Evolutionary conservation across 2,329 filamentous ascomycete genomes (phyloP), one percentile per base, ranked within the genome.

Genomic region (Botrytis paeoniae): DNA sequence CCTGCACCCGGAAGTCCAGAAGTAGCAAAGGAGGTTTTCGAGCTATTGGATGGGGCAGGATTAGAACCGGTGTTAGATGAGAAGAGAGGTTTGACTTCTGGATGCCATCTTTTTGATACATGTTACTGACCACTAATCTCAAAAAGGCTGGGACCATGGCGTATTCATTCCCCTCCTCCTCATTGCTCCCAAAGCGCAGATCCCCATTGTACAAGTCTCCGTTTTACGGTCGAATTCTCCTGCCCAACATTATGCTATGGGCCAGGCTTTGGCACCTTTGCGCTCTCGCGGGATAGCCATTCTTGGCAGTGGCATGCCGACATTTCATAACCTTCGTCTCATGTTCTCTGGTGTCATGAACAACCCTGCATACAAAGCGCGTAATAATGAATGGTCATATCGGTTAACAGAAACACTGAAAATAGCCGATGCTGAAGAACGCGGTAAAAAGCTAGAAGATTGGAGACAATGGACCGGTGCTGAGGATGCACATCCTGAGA

Each of bases 161-260:
- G 91, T 94, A 37, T 94, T 91, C 85, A 57, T 79, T 39, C 78
- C 78, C 6, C 76, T 79, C 73, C 65, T 76, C 5, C 71, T 79
- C 22, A 78, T 78, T 41, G 75, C 76, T 16, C 78, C 78, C 37
- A 71, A 72, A 69, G 77, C 75, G 45, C 70, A 76, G 62, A 87
- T 92, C 2, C 92, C 92, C 1, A 84, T 94, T 10, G 90, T 94
- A 18, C 92, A 94, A 78, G 89, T 93, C 45, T 92, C 90, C 3
- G 85, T 94, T 18, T 29, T 79, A 7, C 83, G 86, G 73, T 87
- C 83, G 65, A 89, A 92, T 76, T 87, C 92, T 73, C 87, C 90
- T 0, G 84, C 87, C 74, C 85, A 87, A 78, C 92, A 94, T 80
- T 92, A 91, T 81, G 84, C 84, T 4, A 86, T 94, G 2, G 92